phyloP scores from a whole-genome alignment of 257 asterid species.

The Plantago ovata region DNA sequence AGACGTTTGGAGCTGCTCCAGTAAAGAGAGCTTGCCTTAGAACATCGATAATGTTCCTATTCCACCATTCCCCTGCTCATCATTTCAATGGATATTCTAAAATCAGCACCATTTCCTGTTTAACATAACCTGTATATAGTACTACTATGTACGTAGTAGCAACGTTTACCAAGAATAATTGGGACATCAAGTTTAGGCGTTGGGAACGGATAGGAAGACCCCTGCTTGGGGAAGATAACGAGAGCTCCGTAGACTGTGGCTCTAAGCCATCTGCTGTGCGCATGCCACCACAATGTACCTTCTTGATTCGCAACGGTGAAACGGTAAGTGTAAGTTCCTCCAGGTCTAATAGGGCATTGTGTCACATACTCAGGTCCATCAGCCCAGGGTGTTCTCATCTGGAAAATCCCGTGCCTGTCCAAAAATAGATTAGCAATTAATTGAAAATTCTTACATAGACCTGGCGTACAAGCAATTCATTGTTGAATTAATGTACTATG shows the following conservation, averaged over 20 bases:
- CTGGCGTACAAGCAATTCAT: neutral
- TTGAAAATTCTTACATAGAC: neutral
- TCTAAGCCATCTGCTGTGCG: constrained; percentile 67
- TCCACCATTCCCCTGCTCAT: constrained; percentile 57
- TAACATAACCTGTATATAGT: neutral
- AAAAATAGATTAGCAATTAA: neutral
- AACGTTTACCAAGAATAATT: constrained; percentile 47
- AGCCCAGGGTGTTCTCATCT: constrained; percentile 76
- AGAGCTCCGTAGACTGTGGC: constrained; percentile 76
- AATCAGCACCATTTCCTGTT: neutral
- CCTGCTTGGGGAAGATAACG: constrained; percentile 48
- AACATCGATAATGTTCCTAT: constrained; percentile 30
- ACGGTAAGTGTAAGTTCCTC: constrained; percentile 53
- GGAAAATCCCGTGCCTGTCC: constrained; percentile 65
- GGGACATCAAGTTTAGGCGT: constrained; percentile 51
- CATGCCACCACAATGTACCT: constrained; percentile 86
- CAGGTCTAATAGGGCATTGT: constrained; percentile 68
- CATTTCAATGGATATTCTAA: neutral
- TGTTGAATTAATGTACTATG: neutral
- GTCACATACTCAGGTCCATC: constrained; percentile 74
- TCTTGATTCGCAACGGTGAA: constrained; percentile 58
- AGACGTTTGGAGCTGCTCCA: constrained; percentile 48
- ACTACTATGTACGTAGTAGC: neutral
- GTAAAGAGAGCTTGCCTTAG: constrained; percentile 32
- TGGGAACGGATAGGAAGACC: constrained; percentile 45